A percentile compares a stretch with the other conserved stretches of the same genome.
Conservation (phyloP, 169 alveolate species). For the Toxoplasma gondii region DNA sequence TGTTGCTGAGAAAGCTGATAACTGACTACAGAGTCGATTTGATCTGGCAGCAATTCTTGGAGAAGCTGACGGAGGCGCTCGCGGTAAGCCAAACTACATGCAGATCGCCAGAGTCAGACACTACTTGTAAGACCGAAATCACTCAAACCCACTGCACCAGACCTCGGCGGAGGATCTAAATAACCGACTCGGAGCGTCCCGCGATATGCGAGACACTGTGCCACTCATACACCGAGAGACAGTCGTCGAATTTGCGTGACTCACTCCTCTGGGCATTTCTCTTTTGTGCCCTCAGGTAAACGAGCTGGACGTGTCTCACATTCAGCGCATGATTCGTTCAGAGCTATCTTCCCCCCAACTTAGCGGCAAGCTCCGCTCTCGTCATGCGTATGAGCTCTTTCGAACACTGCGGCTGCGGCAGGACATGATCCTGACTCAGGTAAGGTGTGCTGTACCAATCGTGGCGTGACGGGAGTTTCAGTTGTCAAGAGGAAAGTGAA, state of each 20-base stretch:
- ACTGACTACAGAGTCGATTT: neutral
- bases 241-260: too few relatives aligned
- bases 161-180: too few relatives aligned
- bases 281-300: neutral
- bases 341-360: neutral
- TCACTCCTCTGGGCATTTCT: neutral
- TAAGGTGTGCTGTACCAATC: neutral
- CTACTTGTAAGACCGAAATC: too few relatives aligned
- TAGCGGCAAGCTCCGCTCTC: neutral
- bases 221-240: too few relatives aligned
- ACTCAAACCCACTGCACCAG: too few relatives aligned
- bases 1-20: neutral
- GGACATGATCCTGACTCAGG: neutral
- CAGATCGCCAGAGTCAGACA: too few relatives aligned
- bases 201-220: too few relatives aligned
- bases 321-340: slow-evolving; percentile 9
- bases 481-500: neutral
- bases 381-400: slow-evolving; percentile 1
- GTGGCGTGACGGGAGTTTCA: neutral
- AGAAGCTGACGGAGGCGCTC: neutral
- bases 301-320: neutral
- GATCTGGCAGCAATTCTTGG: neutral
- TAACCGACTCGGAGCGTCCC: too few relatives aligned
- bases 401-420: neutral
- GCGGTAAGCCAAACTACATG: neutral